Evolutionary conservation across 306 rosid species (phyloP).

Genomic region (Begonia masoniana): DNA sequence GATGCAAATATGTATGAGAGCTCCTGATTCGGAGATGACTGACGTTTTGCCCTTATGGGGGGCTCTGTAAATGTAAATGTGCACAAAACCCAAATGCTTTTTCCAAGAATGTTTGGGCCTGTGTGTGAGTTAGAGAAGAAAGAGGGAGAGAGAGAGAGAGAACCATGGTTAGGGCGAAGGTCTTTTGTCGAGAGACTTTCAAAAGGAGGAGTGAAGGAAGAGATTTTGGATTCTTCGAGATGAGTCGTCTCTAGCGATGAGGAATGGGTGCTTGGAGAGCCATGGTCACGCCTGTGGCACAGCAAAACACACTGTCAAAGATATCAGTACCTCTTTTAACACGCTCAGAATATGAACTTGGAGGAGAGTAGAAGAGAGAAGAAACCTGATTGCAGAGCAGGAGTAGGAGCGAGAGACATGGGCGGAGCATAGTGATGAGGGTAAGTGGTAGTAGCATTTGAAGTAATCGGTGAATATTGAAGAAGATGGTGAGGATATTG

Average conservation of each 20-base stretch:
- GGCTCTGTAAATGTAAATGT: slow-evolving; percentile 21
- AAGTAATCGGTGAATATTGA: slow-evolving; percentile 58
- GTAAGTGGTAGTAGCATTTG: slow-evolving; percentile 41
- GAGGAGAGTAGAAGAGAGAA: background rate
- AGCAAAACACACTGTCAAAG: slow-evolving; percentile 99
- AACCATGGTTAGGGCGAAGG: slow-evolving; percentile 99
- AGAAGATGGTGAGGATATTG: slow-evolving; percentile 69
- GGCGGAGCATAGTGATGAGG: slow-evolving; percentile 77
- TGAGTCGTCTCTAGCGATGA: slow-evolving; percentile 52
- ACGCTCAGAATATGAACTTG: background rate
- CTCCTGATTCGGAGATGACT: too few relatives aligned
- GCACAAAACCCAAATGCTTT: slow-evolving; percentile 31
- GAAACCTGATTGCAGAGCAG: slow-evolving; percentile 79
- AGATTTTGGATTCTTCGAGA: slow-evolving; percentile 29
- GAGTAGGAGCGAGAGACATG: slow-evolving; percentile 83
- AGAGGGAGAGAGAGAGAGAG: slow-evolving; percentile 38
- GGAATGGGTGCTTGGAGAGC: slow-evolving; percentile 75
- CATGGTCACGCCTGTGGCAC: slow-evolving; percentile 99
- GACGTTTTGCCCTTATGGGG: slow-evolving; percentile 40
- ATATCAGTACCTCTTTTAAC: slow-evolving; percentile 39
- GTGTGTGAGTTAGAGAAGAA: slow-evolving; percentile 39
- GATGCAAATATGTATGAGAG: slow-evolving; percentile 52
- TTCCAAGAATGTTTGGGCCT: slow-evolving; percentile 16
- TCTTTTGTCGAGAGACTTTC: too few relatives aligned
- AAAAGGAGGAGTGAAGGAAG: too few relatives aligned